These are phyloP conservation scores for Chlorella sp. DNA, from an alignment of 139 green algal species.

Conservation along the genomic window DNA sequence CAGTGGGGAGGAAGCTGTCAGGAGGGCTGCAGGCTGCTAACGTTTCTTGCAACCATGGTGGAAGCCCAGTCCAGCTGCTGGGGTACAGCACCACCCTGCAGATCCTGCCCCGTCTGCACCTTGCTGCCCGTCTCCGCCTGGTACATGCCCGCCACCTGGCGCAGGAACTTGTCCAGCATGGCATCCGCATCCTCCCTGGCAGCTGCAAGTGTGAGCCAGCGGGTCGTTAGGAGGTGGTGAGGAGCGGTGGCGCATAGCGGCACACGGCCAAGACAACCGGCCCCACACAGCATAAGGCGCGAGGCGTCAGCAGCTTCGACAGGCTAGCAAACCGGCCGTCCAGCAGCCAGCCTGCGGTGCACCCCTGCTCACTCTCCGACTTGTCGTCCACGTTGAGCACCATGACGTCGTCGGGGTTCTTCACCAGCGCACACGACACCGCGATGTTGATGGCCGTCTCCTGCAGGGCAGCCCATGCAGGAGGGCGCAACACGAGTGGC, in stretches of 20 bases:
- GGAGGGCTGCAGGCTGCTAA: neutral
- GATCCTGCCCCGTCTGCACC: neutral
- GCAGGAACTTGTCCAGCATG: slow-evolving; percentile 25
- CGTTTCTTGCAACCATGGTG: no score
- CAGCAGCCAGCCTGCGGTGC: neutral
- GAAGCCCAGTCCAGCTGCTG: neutral
- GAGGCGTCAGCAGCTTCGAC: no score
- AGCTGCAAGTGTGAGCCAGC: no score
- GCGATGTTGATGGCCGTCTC: slow-evolving; percentile 96
- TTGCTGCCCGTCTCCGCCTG: neutral
- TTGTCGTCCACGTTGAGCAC: slow-evolving; percentile 65
- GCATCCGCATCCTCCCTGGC: neutral
- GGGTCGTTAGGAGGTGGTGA: no score
- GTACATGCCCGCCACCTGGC: slow-evolving; percentile 2
- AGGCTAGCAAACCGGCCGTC: neutral
- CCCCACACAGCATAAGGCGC: no score
- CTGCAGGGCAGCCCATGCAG: neutral
- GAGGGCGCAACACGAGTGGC: no score
- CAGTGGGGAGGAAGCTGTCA: neutral
- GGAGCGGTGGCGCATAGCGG: neutral
- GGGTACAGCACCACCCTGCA: neutral
- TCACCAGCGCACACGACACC: slow-evolving; percentile 87
- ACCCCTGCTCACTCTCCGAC: neutral
- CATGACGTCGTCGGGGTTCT: slow-evolving; percentile 63
- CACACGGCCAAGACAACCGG: no score